Conservation (phyloP, 352 stramenopile genomes). For the Elongisporangium undulatum region DNA sequence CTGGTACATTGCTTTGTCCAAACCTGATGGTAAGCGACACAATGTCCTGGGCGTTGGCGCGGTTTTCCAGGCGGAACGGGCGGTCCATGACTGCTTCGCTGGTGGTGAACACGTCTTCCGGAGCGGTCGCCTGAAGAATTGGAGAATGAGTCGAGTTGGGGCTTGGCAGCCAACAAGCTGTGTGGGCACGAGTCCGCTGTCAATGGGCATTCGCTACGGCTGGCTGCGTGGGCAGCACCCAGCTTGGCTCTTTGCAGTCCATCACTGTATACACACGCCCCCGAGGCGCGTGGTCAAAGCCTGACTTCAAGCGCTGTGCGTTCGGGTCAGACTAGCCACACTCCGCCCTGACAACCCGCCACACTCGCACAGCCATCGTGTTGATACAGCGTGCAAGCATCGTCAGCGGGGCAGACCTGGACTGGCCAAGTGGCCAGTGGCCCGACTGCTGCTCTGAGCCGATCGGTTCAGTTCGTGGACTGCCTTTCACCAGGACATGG, state of each 20-base stretch:
- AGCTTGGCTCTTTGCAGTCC: neutral
- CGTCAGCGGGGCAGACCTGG: neutral
- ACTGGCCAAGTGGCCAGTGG: neutral
- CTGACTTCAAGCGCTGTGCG: neutral
- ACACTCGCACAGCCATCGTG: neutral
- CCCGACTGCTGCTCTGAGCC: neutral
- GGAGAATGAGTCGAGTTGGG: neutral
- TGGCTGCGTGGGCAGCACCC: neutral
- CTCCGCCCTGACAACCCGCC: neutral
- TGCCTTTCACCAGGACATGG: neutral
- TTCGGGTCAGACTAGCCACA: neutral
- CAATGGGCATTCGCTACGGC: neutral
- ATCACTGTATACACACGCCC: neutral
- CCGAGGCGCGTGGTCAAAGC: neutral
- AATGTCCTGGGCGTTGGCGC: neutral
- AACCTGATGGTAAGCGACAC: neutral
- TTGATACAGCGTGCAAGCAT: neutral
- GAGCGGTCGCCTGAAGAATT: neutral
- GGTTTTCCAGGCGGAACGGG: neutral
- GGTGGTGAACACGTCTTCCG: neutral
- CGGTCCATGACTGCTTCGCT: neutral
- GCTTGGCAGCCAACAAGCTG: neutral
- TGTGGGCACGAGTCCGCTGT: neutral
- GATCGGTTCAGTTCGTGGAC: neutral
- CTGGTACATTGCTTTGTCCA: neutral